Conservation (phyloP, 2,329 filamentous ascomycete species). For the Aureobasidium musti region DNA sequence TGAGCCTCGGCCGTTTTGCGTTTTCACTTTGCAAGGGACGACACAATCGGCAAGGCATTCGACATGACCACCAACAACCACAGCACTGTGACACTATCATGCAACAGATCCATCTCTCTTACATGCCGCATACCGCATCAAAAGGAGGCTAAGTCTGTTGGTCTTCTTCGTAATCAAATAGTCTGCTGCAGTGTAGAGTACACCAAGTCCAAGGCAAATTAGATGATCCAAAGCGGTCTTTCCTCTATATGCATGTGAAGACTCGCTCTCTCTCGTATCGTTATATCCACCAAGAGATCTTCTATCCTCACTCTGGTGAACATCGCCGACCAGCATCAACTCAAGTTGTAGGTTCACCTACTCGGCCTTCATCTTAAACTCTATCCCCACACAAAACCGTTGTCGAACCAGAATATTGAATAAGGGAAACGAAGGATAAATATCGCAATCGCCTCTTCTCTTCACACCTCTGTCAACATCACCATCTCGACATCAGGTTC, state of each 20-base stretch:
- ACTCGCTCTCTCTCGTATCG: neutral
- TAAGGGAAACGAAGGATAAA: neutral
- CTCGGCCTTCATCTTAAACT: slow-evolving; percentile 20
- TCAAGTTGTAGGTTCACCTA: neutral
- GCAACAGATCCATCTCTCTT: neutral
- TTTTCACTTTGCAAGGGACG: neutral
- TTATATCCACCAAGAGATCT: neutral
- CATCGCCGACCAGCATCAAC: neutral
- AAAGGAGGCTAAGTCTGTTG: neutral
- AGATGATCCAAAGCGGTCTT: neutral
- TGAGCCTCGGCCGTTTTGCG: neutral
- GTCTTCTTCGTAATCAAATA: slow-evolving; percentile 7
- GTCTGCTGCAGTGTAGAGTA: slow-evolving; percentile 1
- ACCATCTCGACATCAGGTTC: neutral
- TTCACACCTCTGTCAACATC: neutral
- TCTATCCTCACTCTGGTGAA: neutral
- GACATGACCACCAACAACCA: slow-evolving; percentile 22
- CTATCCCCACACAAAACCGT: slow-evolving; percentile 16
- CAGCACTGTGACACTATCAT: slow-evolving; percentile 4
- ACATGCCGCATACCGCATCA: slow-evolving; percentile 12
- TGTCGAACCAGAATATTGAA: slow-evolving; percentile 17
- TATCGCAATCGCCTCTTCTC: neutral
- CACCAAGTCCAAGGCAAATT: slow-evolving; percentile 16
- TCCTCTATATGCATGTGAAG: neutral
- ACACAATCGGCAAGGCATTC: slow-evolving; percentile 8